Conservation (phyloP, 345 rosid species). For the Camelina hispida region DNA sequence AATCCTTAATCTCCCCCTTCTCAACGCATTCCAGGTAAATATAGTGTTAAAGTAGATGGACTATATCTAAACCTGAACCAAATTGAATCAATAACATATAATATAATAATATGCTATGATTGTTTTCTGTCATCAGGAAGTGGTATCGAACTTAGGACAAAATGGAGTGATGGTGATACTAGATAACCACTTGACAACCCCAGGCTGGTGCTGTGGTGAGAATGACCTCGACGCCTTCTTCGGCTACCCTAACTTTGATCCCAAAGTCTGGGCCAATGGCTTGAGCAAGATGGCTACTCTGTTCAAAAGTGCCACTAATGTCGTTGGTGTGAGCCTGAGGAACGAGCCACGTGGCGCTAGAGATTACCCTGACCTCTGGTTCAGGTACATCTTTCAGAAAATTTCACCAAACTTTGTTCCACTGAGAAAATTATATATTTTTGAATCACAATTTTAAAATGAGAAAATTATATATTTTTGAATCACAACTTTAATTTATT, state of each 20-base stretch:
- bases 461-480: no score
- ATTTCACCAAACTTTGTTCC: neutral
- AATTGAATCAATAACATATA: neutral
- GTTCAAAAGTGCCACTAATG: constrained; percentile 60
- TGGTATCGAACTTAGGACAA: constrained; percentile 66
- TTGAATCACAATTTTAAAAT: neutral
- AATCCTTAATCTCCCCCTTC: constrained; percentile 64
- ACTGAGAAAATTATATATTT: no score
- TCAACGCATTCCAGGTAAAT: constrained; percentile 70
- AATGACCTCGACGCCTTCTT: constrained; percentile 86
- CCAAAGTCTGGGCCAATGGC: constrained; percentile 68
- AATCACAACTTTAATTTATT: neutral
- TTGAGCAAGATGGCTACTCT: constrained; percentile 68
- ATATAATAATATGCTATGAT: neutral
- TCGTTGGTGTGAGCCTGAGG: constrained; percentile 82
- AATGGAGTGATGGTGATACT: constrained; percentile 76
- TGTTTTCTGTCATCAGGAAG: constrained; percentile 51
- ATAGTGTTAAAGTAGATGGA: neutral
- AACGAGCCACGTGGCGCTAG: constrained; percentile 81
- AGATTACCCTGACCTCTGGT: constrained; percentile 76
- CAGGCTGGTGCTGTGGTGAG: constrained; percentile 89
- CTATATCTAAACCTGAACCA: constrained; percentile 1
- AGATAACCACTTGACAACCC: constrained; percentile 81
- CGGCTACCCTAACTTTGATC: constrained; percentile 72
- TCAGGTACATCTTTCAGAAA: constrained; percentile 51